phyloP scores from a whole-genome alignment of 495 filamentous ascomycete genomes.

The Trichodelitschia bisporula region DNA sequence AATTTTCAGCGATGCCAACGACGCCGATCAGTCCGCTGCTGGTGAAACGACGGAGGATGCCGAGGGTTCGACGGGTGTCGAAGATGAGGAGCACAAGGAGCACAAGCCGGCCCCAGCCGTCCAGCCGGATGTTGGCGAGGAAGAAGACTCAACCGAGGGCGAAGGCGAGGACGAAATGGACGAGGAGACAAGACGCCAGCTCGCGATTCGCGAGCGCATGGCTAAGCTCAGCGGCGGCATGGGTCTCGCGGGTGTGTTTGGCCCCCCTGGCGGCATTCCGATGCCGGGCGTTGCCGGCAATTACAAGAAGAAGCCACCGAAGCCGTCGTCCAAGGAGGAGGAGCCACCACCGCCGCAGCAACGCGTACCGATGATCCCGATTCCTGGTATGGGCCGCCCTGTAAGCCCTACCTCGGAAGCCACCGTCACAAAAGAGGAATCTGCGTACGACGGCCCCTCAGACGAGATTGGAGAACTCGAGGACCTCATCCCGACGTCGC shows the following conservation, averaged over 20 bases:
- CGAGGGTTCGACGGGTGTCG: constrained; percentile 47
- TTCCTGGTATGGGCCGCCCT: constrained; percentile 43
- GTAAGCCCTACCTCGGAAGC: constrained; percentile 16
- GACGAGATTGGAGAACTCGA: too few species aligned
- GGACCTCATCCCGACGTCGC: too few species aligned
- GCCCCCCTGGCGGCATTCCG: constrained; percentile 45
- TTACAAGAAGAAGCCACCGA: constrained; percentile 35
- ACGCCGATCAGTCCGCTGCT: constrained; percentile 72
- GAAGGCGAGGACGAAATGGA: constrained; percentile 64
- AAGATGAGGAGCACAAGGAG: constrained; percentile 43
- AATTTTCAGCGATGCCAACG: constrained; percentile 44
- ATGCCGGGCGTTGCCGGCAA: constrained; percentile 29
- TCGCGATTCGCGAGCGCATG: constrained; percentile 85
- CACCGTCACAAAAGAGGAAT: constrained; percentile 13
- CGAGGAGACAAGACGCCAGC: constrained; percentile 60
- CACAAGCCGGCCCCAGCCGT: constrained; percentile 6
- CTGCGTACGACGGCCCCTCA: constrained; percentile 8
- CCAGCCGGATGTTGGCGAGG: constrained; percentile 15
- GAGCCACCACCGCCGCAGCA: constrained; percentile 19
- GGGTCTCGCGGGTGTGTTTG: constrained; percentile 92
- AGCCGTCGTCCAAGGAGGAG: constrained; percentile 23
- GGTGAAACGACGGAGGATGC: constrained; percentile 64
- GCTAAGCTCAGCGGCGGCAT: constrained; percentile 96
- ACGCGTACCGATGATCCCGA: constrained; percentile 53
- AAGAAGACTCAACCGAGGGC: constrained; percentile 22